Evolutionary conservation across 139 green algal genomes (phyloP), one percentile per base, ranked within the genome.

Genomic region (Deuterostichococcus epilithicus): DNA sequence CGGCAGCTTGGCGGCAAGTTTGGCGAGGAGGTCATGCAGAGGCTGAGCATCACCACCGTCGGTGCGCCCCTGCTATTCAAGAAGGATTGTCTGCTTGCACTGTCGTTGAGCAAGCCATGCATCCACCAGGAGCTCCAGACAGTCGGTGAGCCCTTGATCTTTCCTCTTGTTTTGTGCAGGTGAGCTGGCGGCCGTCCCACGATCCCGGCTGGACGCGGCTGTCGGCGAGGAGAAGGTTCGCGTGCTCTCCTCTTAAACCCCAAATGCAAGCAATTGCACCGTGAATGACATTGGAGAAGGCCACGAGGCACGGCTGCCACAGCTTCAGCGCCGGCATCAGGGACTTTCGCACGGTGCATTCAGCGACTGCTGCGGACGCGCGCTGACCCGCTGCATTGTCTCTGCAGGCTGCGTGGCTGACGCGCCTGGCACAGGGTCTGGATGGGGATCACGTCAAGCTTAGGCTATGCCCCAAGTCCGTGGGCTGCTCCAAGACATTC

Each of bases 401-500:
- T n/a, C 18, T 28, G 68, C 74, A 84, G 25, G 73, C 72, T 6
- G 32, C 68, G n/a, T 86, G 85, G 78, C 80, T 96, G 39, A 60
- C 33, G 25, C 77, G 73, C 1, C 78, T 92, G 73, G 78, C 85
- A 0, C 73, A 60, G n/a, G 92, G 92, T 28, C 76, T 92, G 68
- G 90, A 94, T 63, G 86, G 85, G 20, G 86, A 87, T 0, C 76
- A 85, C 28, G 74, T 97, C 25, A 82, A 88, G 77, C 81, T 85
- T 33, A 84, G 93, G 33, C 78, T 85, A 28, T 80, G 90, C 77
- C 88, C 90, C 34, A 94, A 97, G 82, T 86, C 68, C 18, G 63
- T 93, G 13, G 80, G 76, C 67, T 94, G 89, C 70, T 85, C 89
- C 34, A 97, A 97, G 74, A 97, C 91, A 1, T 97, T 97, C 81